Evolutionary conservation across 495 filamentous ascomycete species (phyloP).

Genomic region (Hyaloscypha hepaticicola): DNA sequence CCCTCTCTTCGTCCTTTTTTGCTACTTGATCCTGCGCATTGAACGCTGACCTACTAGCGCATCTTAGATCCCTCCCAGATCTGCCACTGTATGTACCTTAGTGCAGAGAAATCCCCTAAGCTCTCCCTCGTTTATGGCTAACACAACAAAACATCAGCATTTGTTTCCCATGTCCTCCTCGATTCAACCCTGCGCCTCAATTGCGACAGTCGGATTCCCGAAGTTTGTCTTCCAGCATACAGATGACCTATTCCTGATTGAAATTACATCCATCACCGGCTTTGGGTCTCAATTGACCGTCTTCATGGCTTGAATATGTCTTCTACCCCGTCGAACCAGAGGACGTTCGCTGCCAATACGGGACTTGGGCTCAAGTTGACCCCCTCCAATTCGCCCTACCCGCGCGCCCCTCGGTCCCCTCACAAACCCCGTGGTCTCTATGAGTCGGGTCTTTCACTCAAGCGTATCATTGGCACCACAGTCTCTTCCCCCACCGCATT

Average conservation of each 20-base stretch:
- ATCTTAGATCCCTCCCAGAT: conserved; percentile 2
- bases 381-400: conserved; percentile 74
- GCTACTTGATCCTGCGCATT: not conserved
- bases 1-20: not conserved
- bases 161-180: conserved; percentile 23
- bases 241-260: conserved; percentile 5
- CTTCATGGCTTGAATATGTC: conserved; percentile 56
- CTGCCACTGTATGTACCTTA: conserved; percentile 21
- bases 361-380: conserved; percentile 66
- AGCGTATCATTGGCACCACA: conserved; percentile 85
- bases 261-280: not conserved
- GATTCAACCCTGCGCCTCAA: not conserved
- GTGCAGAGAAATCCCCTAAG: not conserved
- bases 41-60: not conserved
- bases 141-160: conserved; percentile 11
- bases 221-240: conserved; percentile 9
- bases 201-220: conserved; percentile 1
- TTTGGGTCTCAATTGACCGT: conserved; percentile 18
- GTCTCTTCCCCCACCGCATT: conserved; percentile 83
- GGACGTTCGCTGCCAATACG: conserved; percentile 38
- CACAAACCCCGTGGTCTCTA: conserved; percentile 46
- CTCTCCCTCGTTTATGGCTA: not conserved
- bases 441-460: conserved; percentile 64
- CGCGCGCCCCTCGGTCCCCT: conserved; percentile 61
- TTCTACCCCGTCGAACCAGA: conserved; percentile 54